Conservation (phyloP, 2,329 filamentous ascomycete genomes). For the Pseudocercospora cruenta region DNA sequence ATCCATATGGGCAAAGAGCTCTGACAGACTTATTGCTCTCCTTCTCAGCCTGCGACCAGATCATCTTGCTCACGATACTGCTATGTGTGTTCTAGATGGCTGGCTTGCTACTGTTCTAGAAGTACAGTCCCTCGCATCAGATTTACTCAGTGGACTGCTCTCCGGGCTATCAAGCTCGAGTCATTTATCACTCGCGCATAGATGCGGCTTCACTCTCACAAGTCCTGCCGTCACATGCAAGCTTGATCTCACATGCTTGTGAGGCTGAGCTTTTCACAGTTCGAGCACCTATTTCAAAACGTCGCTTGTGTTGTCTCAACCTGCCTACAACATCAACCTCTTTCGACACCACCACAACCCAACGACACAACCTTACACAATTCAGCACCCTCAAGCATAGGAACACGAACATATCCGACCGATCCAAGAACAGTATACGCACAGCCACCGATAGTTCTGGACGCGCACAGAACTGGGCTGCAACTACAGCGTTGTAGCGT, state of each 20-base stretch:
- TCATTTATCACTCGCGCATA: background rate
- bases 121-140: background rate
- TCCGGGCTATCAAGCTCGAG: background rate
- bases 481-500: background rate
- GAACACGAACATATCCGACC: background rate
- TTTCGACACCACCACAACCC: background rate
- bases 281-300: background rate
- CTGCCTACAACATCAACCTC: background rate
- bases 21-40: too few species aligned
- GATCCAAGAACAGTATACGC: background rate
- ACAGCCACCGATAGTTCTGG: background rate
- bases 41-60: too few species aligned
- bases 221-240: background rate
- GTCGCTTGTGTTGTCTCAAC: background rate
- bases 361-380: background rate
- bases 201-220: background rate
- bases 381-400: background rate
- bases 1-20: too few species aligned
- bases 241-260: background rate
- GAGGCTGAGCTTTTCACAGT: background rate
- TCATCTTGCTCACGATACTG: too few species aligned
- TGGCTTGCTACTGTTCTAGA: background rate
- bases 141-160: background rate
- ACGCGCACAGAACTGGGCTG: background rate
- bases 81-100: too few species aligned